phyloP scores from a whole-genome alignment of 805 yeast species.

The Ogataea corticis region DNA sequence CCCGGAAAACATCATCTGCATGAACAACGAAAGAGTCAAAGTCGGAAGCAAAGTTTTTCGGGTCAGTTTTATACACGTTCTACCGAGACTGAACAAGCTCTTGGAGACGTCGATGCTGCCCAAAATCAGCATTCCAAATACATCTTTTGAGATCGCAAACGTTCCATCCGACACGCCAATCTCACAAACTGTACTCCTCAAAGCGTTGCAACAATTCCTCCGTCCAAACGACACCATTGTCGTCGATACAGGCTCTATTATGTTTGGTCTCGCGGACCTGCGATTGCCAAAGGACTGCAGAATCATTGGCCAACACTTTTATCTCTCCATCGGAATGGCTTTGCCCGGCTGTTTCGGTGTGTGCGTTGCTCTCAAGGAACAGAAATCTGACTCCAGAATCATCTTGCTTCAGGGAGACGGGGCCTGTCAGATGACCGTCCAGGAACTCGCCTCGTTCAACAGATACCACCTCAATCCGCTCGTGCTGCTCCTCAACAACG shows the following conservation, averaged over 20 bases:
- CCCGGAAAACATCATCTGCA: conserved; percentile 43
- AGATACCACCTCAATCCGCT: conserved; percentile 53
- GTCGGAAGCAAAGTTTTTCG: conserved; percentile 43
- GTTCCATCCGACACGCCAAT: conserved; percentile 36
- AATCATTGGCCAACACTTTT: conserved; percentile 68
- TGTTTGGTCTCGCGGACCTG: conserved; percentile 73
- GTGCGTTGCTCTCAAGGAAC: conserved; percentile 67
- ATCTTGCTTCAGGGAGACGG: conserved; percentile 89
- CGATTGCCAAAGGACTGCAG: conserved; percentile 55
- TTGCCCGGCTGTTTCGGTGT: conserved; percentile 86
- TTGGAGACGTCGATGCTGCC: conserved; percentile 32
- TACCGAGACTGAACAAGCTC: conserved; percentile 41
- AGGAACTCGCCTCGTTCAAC: conserved; percentile 50
- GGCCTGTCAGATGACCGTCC: conserved; percentile 91
- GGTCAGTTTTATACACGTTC: conserved; percentile 50
- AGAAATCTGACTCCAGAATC: conserved; percentile 45
- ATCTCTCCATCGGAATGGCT: conserved; percentile 86
- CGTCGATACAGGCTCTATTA: conserved; percentile 81
- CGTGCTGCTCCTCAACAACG: conserved; percentile 75
- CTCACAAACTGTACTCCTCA: conserved; percentile 48
- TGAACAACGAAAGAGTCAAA: conserved; percentile 55
- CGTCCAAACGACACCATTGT: conserved; percentile 69
- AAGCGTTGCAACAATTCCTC: conserved; percentile 35
- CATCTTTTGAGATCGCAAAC: conserved; percentile 19
- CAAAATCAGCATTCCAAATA: conserved; percentile 9